Base-by-base conservation (phyloP, 2,329 filamentous ascomycete genomes). In the Colletotrichum melonis region DNA sequence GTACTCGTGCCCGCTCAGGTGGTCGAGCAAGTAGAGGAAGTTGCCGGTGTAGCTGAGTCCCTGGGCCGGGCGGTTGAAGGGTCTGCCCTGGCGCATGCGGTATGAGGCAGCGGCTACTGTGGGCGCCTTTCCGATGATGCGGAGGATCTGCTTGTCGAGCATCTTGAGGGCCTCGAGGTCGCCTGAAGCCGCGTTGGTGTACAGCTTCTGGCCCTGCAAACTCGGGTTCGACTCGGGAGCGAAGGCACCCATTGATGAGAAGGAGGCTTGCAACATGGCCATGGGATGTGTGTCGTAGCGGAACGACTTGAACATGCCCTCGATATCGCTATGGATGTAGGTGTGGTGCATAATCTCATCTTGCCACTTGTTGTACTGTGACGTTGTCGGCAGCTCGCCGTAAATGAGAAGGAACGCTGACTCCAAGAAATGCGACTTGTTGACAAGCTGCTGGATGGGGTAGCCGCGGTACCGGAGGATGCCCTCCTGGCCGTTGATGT, bases 31-130 rank as follows among this genome's bases (percentile, higher is more conserved):
- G 64, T 86, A 86, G 11, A 91, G 81, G 70, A 90, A 84, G 77
- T 91, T 91, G 69, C 87, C 88, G 0, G 87, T 85, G 80, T 88
- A 90, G 0, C 83, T 85, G n/a, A 86, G 80, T 2, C 86, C 84
- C 35, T 83, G 79, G 0, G 85, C 84, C 0, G 88, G 86, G 0
- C 84, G 81, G 77, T 87, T 88, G 79, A 90, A 88, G 0, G 86
- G 83, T 0, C 85, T 81, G n/a, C 86, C 86, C 74, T 86, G 85
- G 32, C 86, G 83, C 82, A 89, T 88, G 73, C 88, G 84, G 81
- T 89, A 88, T 1, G 86, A 83, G 3, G 86, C 85, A 0, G 87
- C 87, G 3, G 85, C 86, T 5, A 88, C 79, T 2, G 86, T 88
- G 4, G 87, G 86, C 1, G 86, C 86, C 76, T 88, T 87, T 60